Evolutionary conservation across 768 basidiomycete genomes (phyloP), one percentile per base, ranked within the genome.

Genomic region (Termitomyces sp.): DNA sequence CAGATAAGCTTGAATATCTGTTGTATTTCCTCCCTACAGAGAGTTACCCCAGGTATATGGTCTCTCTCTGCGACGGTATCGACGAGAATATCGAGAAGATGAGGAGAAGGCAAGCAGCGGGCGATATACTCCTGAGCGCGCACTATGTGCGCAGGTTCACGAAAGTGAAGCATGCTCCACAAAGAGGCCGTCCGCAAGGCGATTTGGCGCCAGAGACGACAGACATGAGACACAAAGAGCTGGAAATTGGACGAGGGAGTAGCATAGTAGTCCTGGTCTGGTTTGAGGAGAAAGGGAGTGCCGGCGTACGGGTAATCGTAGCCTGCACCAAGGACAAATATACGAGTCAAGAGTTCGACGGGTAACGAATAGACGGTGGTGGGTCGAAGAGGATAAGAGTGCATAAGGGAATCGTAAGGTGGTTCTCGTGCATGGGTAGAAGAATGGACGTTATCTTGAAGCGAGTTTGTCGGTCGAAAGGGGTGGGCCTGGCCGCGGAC

Each of bases 141-240:
- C 20, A 67, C 62, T 52, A 87, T 75, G 68, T 88, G 84, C 3
- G 74, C 69, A 1, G 75, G 76, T 55, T 81, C 78, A 42, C 82
- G 78, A 64, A 88, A 81, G 65, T 82, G 81, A 33, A 89, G 72
- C 12, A 78, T 79, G 8, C 79, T 80, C 87, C 87, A 86, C 33
- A 88, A 76, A 35, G 71, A 71, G 3, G 82, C 76, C 1, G 79
- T 84, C 42, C 72, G 72, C 38, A 87, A 69, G 0, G 86, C 83
- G 54, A 88, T 75, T 12, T 76, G 69, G 28, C 87, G 78, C 85
- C 87, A 89, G 55, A 79, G 76, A 7, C 66, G 75, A 66, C 81
- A 87, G 40, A 88, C 81, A 68, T 86, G 86, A 15, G 85, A 87
- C 28, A 82, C 81, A 42, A 79, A 59, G 58, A 86, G 73, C 68